phyloP scores from a whole-genome alignment of 1,139 yeast species.

The Komagataea norvegica region DNA sequence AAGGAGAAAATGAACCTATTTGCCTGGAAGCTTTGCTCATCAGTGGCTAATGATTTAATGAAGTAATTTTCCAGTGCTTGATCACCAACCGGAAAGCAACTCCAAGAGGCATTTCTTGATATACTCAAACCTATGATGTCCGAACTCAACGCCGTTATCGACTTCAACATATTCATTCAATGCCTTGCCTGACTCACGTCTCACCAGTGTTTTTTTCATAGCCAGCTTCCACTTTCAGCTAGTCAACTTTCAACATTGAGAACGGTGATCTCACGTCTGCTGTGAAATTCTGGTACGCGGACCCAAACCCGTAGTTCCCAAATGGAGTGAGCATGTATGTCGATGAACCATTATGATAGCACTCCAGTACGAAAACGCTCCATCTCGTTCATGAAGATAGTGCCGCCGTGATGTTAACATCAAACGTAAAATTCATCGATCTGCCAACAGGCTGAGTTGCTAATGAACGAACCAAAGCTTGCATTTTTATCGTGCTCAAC shows the following conservation, averaged over 20 bases:
- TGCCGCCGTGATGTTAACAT: constrained; percentile 20
- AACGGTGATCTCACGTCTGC: constrained; percentile 28
- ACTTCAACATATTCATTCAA: no score
- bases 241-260: constrained; percentile 31
- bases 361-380: constrained; percentile 25
- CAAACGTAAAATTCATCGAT: constrained; percentile 15
- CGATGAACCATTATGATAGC: constrained; percentile 45
- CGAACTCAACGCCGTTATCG: no score
- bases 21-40: no score
- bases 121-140: no score
- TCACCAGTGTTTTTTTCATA: constrained; percentile 33
- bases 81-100: no score
- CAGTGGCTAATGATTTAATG: no score
- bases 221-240: constrained; percentile 40
- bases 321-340: constrained; percentile 39
- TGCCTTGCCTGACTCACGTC: constrained; percentile 10
- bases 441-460: constrained; percentile 13
- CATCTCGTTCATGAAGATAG: constrained; percentile 17
- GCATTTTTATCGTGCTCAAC: constrained; percentile 10
- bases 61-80: no score
- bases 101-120: no score
- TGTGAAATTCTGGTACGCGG: constrained; percentile 35
- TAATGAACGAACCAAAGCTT: constrained; percentile 17
- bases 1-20: no score
- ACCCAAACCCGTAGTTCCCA: constrained; percentile 52